A percentile compares a stretch with the other conserved stretches of the same genome.
phyloP scores from a whole-genome alignment of 75 land plant species.

The Sequoiadendron giganteum region DNA sequence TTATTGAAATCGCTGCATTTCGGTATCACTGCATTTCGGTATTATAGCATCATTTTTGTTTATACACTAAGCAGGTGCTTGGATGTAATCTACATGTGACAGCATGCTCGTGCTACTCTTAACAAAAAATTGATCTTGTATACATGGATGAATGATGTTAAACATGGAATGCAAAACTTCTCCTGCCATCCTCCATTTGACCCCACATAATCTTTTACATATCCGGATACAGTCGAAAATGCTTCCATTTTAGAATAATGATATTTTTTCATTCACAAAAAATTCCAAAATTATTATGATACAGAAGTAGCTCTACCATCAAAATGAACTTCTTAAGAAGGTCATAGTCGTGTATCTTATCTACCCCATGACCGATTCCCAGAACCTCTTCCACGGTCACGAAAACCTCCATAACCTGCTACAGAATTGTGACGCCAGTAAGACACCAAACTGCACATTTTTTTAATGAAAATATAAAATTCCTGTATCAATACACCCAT shows the following conservation, averaged over 20 bases:
- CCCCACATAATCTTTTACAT: too few species aligned
- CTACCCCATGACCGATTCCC: slow-evolving; percentile 53
- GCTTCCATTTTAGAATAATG: neutral
- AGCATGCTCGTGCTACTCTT: neutral
- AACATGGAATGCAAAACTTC: neutral
- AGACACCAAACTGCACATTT: neutral
- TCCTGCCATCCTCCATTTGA: neutral
- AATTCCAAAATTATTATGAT: slow-evolving; percentile 12
- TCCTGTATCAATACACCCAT: neutral
- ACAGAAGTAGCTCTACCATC: neutral
- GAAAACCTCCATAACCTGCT: slow-evolving; percentile 39
- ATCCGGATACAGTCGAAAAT: neutral
- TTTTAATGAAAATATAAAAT: neutral
- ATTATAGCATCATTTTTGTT: neutral
- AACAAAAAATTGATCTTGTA: neutral
- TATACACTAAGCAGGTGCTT: neutral
- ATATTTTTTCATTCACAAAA: neutral
- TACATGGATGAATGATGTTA: neutral
- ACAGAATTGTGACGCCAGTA: neutral
- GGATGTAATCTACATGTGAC: neutral
- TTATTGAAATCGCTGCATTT: neutral
- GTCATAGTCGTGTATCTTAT: neutral
- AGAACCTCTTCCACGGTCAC: slow-evolving; percentile 60
- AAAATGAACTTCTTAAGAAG: neutral
- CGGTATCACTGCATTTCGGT: neutral